Base-by-base conservation (phyloP, 2,329 filamentous ascomycete species). In the Westerdykella sp. region DNA sequence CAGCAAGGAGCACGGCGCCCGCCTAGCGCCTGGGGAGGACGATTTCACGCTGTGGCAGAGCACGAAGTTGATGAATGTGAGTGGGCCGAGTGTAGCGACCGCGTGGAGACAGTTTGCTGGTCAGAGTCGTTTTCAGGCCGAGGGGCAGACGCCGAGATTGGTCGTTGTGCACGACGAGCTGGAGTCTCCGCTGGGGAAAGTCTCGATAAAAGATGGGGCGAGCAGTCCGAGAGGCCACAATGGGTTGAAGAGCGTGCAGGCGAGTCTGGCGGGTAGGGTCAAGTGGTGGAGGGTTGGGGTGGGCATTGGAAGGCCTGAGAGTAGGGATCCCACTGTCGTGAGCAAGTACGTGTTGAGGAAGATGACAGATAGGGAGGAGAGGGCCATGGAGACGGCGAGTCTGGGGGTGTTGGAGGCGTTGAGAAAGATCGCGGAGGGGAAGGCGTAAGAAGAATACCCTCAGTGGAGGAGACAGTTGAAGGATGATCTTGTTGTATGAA, bases 101-200 rank as follows among this genome's bases (percentile, higher is more conserved):
- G 81, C 83, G 2, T 89, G 84, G 73, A 74, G 73, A 34, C 70
- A 78, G n/a, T 81, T 46, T 68, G 54, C 41, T 31, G 44, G 45
- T 2, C 44, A 47, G 13, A 5, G 56, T 13, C 34, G 46, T 10
- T 28, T 28, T 28, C 25, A 28, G 25, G 41, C 37, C 15, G 40
- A 51, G 5, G 50, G 40, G n/a, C 30, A 54, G 15, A 61, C 64
- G 14, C 69, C 73, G 3, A 69, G 73, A 3, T 67, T 98, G 13
- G 80, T 97, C 0, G 71, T 97, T 11, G 72, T 97, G 15, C 89
- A 97, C 64, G 91, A 97, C 63, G 91, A 97, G 63, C 69, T 97
- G 28, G 90, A 96, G 57, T 74, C 78, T 34, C 71, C 76, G 2
- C 60, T 89, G 2, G 89, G 89, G 0, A 74, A 76, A 30, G 75